Percentiles rank a stretch among this genome's conserved stretches.
Conservation (phyloP, 148 eudicot species). For the Camellia lanceoleosa region DNA sequence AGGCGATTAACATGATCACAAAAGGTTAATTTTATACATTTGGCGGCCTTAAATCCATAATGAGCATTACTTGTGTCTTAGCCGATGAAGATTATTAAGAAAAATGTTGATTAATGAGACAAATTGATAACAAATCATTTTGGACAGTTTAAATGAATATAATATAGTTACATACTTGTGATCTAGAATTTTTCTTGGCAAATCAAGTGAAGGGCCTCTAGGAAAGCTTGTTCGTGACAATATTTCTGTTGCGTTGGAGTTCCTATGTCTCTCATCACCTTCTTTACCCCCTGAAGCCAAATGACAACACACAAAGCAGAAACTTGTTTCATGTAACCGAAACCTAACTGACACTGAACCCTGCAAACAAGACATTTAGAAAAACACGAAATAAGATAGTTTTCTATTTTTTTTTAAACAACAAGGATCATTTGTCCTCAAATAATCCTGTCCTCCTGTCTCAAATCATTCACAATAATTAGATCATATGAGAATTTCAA, state of each 20-base stretch:
- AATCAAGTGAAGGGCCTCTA: constrained; percentile 22
- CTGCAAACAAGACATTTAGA: constrained; percentile 20
- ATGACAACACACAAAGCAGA: constrained; percentile 54
- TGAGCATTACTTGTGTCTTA: background rate
- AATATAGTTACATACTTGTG: constrained; percentile 35
- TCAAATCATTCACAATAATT: no score
- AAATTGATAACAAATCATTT: background rate
- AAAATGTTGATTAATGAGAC: background rate
- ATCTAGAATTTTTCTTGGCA: constrained; percentile 43
- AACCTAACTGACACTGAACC: constrained; percentile 55
- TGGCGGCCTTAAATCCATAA: constrained; percentile 1
- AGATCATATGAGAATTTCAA: no score
- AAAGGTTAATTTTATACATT: background rate
- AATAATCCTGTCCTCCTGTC: no score
- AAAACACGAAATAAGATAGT: background rate
- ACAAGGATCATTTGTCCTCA: no score
- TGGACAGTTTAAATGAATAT: background rate
- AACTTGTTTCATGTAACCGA: constrained; percentile 43
- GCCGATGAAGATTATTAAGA: background rate
- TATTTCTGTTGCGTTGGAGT: constrained; percentile 36
- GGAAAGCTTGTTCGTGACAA: constrained; percentile 42
- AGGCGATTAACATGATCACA: background rate
- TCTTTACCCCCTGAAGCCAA: constrained; percentile 53
- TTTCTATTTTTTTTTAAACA: no score
- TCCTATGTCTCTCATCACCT: constrained; percentile 46